Evolutionary conservation across 306 rosid genomes (phyloP).

Genomic region (Macrotyloma uniflorum): DNA sequence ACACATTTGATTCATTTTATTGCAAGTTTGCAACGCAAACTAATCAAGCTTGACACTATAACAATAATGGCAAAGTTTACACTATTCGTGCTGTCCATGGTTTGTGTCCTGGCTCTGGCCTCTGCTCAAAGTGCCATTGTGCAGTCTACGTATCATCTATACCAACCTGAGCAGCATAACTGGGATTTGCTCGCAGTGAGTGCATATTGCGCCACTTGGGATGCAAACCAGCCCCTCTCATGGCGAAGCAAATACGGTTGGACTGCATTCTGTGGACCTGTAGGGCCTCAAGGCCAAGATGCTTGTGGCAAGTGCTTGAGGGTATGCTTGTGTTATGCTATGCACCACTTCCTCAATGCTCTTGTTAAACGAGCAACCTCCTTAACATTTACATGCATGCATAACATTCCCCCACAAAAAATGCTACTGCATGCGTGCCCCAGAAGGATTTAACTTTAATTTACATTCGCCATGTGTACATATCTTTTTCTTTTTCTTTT

Average conservation of each 20-base stretch:
- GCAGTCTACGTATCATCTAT: slow-evolving; percentile 56
- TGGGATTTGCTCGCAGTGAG: slow-evolving; percentile 60
- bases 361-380: background rate
- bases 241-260: slow-evolving; percentile 84
- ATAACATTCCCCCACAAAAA: no score
- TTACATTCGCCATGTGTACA: no score
- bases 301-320: slow-evolving; percentile 70
- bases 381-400: background rate
- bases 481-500: background rate
- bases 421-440: no score
- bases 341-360: background rate
- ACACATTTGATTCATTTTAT: no score
- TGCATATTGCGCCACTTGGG: slow-evolving; percentile 79
- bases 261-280: slow-evolving; percentile 82
- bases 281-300: slow-evolving; percentile 56
- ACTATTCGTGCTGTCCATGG: background rate
- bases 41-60: background rate
- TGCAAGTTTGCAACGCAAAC: no score
- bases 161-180: slow-evolving; percentile 60
- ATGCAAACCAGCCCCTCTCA: slow-evolving; percentile 59
- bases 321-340: slow-evolving; percentile 36
- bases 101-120: slow-evolving; percentile 38
- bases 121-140: slow-evolving; percentile 64
- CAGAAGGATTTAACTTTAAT: no score
- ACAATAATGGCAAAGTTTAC: slow-evolving; percentile 39